Evolutionary conservation across 2,329 filamentous ascomycete genomes (phyloP).

Genomic region (Xylariaceae sp.): DNA sequence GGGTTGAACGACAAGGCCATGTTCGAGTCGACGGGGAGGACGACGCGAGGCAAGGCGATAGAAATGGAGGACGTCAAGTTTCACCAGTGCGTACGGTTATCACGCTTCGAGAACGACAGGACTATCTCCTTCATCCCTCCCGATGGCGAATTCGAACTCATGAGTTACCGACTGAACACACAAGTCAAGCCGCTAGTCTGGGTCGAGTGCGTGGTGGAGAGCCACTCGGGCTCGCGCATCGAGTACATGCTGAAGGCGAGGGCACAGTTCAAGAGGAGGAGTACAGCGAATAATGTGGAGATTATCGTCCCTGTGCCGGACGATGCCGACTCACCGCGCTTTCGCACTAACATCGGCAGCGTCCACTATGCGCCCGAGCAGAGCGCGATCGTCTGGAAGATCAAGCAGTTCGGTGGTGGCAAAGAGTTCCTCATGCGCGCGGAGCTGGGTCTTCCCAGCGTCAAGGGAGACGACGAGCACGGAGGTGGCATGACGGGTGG

Average conservation of each 20-base stretch:
- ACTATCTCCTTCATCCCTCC: conserved; percentile 99
- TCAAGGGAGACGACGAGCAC: conserved; percentile 90
- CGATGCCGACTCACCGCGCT: conserved; percentile 91
- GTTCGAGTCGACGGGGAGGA: conserved; percentile 95
- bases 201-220: conserved; percentile 97
- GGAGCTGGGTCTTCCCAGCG: conserved; percentile 87
- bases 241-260: conserved; percentile 99
- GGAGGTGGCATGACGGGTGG: conserved; percentile 97
- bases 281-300: conserved; percentile 97
- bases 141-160: conserved; percentile 97
- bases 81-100: conserved; percentile 93
- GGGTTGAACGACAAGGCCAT: conserved; percentile 99
- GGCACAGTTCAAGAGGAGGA: conserved; percentile 95
- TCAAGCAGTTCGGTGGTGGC: conserved; percentile 97
- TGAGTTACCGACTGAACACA: conserved; percentile 98
- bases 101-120: conserved; percentile 94
- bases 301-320: conserved; percentile 96
- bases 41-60: conserved; percentile 91
- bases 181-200: conserved; percentile 98
- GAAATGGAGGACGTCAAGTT: conserved; percentile 99
- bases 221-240: conserved; percentile 88
- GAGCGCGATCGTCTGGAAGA: conserved; percentile 98
- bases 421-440: conserved; percentile 99
- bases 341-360: conserved; percentile 93
- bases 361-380: conserved; percentile 98